Base-by-base conservation (phyloP, 1,284 basidiomycete species). In the Lignosus rhinocerotis region DNA sequence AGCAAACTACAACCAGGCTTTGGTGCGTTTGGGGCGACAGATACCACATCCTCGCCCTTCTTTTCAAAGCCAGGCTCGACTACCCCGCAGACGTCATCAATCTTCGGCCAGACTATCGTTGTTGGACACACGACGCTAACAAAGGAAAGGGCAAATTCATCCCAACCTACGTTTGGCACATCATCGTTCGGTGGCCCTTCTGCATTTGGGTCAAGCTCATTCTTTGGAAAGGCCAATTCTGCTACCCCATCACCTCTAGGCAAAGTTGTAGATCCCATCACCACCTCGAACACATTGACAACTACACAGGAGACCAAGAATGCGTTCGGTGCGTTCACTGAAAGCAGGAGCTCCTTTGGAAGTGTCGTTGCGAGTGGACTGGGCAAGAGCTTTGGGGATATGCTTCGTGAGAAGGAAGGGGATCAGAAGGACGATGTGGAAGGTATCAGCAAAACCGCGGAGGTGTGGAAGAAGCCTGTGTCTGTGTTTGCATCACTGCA, bases 11-110 rank as follows among this genome's bases (percentile, higher is more conserved):
- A 75, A 5, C 60, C 72, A 34, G 80, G 80, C 0, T 75, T 76
- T 64, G 78, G 77, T 16, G 75, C 73, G 7, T 77, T 78, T 61
- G 74, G 78, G 14, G 12, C 45, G 11, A 53, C 63, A 39, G 67
- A 67, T 21, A 65, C 69, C 33, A 68, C 68, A 19, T 69, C 73
- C n/a, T 87, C 86, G 1, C 84, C 85, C 1, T 87, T 86, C 72
- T 78, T 81, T 67, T 79, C 80, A 59, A 75, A 75, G 34, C 65
- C 76, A 2, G 68, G 73, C 36, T 58, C 72, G 1, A 57, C 57
- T 2, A 52, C 60, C 3, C 25, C 58, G 10, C 45, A 56, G 9
- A 42, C 63, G n/a, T 42, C 47, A 4, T 53, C 62, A 2, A 45
- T 47, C 5, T 64, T 66, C 25, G 59, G 57, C 3, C 51, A 52